Percentiles rank a stretch among this genome's conserved stretches.
phyloP scores from a whole-genome alignment of 345 rosid species.

The Kandelia obovata region DNA sequence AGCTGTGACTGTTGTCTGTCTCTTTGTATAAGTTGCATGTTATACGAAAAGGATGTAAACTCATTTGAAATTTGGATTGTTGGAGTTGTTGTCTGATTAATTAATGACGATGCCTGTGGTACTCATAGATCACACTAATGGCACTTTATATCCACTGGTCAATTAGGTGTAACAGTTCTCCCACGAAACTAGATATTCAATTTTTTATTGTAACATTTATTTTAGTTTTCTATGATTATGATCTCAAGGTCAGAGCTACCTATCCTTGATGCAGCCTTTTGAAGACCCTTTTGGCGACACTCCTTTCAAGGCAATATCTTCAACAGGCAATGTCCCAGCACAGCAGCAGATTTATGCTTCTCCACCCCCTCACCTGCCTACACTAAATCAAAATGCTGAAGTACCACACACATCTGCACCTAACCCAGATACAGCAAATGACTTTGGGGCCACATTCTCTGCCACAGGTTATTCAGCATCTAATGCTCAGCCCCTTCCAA shows the following conservation, averaged over 20 bases:
- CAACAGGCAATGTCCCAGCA: conserved; percentile 33
- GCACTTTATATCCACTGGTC: background rate
- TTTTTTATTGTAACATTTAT: background rate
- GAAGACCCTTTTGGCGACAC: conserved; percentile 95
- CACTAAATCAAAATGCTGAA: conserved; percentile 41
- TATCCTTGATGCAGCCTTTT: conserved; percentile 59
- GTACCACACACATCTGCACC: conserved; percentile 32
- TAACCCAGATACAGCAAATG: conserved; percentile 27
- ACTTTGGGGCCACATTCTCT: conserved; percentile 55
- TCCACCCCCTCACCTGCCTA: conserved; percentile 38
- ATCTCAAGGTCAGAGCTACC: background rate
- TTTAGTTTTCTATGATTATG: background rate
- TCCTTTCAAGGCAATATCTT: conserved; percentile 78
- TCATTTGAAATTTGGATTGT: background rate
- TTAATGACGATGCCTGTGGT: background rate
- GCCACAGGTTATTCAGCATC: conserved; percentile 41
- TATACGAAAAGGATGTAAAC: background rate
- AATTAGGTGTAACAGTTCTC: background rate
- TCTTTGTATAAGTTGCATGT: background rate
- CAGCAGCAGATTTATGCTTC: conserved; percentile 40
- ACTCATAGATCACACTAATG: background rate
- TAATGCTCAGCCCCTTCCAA: conserved; percentile 29
- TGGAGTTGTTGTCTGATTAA: background rate
- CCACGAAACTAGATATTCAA: background rate
- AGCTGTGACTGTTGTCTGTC: background rate